phyloP scores from a whole-genome alignment of 192 early-diverging fungal species.

The Jimgerdemannia flammicorona region DNA sequence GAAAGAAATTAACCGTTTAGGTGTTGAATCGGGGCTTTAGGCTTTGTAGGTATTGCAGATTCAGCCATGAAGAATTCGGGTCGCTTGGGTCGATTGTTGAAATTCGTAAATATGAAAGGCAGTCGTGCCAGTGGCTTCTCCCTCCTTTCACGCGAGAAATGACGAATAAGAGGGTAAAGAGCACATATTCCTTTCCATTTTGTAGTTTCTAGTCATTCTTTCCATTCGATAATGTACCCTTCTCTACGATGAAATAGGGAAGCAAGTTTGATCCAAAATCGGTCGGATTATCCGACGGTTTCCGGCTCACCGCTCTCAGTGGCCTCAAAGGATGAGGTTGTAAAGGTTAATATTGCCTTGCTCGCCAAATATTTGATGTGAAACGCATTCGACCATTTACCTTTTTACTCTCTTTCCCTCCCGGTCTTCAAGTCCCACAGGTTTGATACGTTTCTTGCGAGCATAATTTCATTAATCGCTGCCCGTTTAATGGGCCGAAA shows the following conservation, averaged over 20 bases:
- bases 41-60: not conserved
- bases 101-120: not conserved
- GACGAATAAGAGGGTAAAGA: not conserved
- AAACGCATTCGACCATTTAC: not conserved
- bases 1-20: not conserved
- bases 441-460: not conserved
- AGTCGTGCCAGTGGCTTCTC: not conserved
- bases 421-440: slow-evolving; percentile 4
- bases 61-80: not conserved
- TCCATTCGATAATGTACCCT: not conserved
- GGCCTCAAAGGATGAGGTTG: slow-evolving; percentile 7
- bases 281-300: slow-evolving; percentile 2
- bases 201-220: no score
- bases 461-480: no score
- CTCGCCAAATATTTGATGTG: not conserved
- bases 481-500: not conserved
- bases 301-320: slow-evolving; percentile 3
- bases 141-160: not conserved
- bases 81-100: not conserved
- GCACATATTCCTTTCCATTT: not conserved
- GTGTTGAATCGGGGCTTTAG: not conserved
- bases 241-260: not conserved
- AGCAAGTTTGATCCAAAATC: not conserved
- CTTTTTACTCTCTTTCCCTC: not conserved
- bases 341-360: not conserved